Percentiles rank a stretch among this genome's conserved stretches.
Evolutionary conservation across 805 yeast genomes (phyloP).

Genomic region (Zygoascus ofunaensis): DNA sequence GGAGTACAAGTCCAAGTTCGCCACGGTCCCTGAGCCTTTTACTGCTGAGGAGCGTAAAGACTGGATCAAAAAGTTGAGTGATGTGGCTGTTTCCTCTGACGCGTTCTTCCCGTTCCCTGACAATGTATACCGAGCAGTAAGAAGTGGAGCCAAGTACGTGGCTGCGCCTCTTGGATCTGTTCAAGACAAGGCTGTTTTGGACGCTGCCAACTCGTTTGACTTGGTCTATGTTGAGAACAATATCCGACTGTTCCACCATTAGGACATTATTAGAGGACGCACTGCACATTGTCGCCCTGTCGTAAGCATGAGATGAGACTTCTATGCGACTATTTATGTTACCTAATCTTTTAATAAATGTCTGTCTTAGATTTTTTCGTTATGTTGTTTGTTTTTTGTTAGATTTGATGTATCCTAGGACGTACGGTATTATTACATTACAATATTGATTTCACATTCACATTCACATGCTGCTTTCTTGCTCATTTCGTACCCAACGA

Average conservation of each 20-base stretch:
- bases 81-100: slow-evolving; percentile 90
- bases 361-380: no score
- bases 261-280: no score
- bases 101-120: slow-evolving; percentile 99
- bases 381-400: no score
- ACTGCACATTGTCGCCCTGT: no score
- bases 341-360: no score
- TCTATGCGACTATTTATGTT: no score
- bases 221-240: slow-evolving; percentile 95
- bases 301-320: no score
- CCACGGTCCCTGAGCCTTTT: slow-evolving; percentile 71
- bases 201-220: slow-evolving; percentile 86
- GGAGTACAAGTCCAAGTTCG: slow-evolving; percentile 87
- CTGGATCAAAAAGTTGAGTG: slow-evolving; percentile 71
- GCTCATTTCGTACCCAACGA: no score
- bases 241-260: slow-evolving; percentile 97
- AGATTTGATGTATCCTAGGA: no score
- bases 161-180: slow-evolving; percentile 98
- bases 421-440: no score
- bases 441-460: no score
- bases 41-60: slow-evolving; percentile 75
- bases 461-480: no score
- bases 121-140: slow-evolving; percentile 94
- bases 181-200: slow-evolving; percentile 92
- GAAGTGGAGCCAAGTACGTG: slow-evolving; percentile 90